These are phyloP conservation scores for Paspalum notatum DNA, from an alignment of 176 grass and related monocot genomes.

Conservation along the genomic window DNA sequence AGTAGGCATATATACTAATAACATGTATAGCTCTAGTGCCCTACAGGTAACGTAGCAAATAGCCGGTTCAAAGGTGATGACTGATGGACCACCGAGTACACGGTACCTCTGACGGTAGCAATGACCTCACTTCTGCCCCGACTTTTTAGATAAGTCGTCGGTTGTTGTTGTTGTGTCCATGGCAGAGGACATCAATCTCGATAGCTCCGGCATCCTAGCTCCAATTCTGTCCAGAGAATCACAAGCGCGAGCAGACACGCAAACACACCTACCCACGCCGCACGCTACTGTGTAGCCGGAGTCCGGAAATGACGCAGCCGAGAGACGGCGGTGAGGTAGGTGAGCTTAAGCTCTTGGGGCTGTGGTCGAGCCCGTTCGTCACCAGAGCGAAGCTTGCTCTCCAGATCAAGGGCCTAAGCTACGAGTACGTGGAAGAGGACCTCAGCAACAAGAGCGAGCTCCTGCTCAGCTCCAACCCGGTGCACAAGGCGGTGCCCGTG, in stretches of 20 bases:
- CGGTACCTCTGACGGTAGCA: constrained; percentile 6
- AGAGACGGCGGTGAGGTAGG: neutral
- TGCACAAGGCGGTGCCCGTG: constrained; percentile 54
- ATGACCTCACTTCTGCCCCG: neutral
- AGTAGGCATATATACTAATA: too few species aligned
- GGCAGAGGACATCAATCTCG: neutral
- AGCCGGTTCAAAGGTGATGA: too few species aligned
- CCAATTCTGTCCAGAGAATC: neutral
- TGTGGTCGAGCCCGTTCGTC: constrained; percentile 31
- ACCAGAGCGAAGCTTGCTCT: constrained; percentile 37
- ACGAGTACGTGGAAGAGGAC: constrained; percentile 47
- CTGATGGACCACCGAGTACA: neutral
- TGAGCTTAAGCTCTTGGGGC: constrained; percentile 44
- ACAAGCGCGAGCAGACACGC: neutral
- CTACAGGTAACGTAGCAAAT: too few species aligned
- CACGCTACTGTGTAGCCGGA: too few species aligned
- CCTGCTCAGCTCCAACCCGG: constrained; percentile 49
- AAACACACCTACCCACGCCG: neutral
- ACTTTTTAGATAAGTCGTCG: too few species aligned
- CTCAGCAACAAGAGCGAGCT: constrained; percentile 46
- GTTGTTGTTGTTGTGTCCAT: neutral
- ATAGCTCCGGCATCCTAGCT: neutral
- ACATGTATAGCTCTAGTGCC: too few species aligned
- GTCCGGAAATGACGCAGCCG: neutral
- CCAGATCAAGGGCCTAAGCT: constrained; percentile 47